These are phyloP conservation scores for Zelonia costaricensis DNA, from an alignment of 208 protist genomes.

Conservation along the genomic window DNA sequence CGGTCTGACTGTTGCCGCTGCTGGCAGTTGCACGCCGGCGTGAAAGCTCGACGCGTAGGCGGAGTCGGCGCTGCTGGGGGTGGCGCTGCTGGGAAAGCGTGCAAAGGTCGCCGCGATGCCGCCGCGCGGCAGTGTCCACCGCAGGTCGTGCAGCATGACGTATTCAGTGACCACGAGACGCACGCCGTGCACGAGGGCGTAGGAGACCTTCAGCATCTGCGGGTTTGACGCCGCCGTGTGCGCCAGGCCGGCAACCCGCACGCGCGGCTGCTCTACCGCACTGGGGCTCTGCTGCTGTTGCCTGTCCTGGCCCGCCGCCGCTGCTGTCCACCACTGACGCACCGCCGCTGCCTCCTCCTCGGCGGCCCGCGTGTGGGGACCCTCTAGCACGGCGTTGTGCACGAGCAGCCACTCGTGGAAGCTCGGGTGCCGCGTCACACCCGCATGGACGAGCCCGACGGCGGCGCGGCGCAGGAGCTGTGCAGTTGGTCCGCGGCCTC, in stretches of 20 bases:
- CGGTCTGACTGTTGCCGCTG: too few relatives aligned
- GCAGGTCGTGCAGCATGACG: conserved; percentile 11
- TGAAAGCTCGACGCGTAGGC: too few relatives aligned
- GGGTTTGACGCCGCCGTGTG: background rate
- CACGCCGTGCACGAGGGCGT: conserved; percentile 9
- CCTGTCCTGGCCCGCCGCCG: background rate
- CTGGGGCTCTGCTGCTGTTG: background rate
- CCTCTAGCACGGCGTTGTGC: conserved; percentile 2
- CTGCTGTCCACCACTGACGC: conserved; percentile 18
- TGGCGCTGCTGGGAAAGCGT: too few relatives aligned
- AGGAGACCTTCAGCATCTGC: background rate
- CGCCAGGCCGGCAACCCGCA: conserved; percentile 15
- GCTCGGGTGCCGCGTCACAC: conserved; percentile 5
- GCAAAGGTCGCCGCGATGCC: too few relatives aligned
- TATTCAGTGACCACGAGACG: conserved; percentile 19
- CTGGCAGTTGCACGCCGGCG: too few relatives aligned
- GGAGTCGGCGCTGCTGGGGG: too few relatives aligned
- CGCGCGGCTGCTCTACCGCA: background rate
- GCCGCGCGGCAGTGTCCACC: background rate
- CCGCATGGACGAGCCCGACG: conserved; percentile 4
- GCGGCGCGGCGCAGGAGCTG: conserved; percentile 17
- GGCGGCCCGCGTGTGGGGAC: background rate
- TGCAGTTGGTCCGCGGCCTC: background rate
- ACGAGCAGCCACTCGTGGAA: conserved; percentile 36
- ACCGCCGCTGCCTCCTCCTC: conserved; percentile 13